These are phyloP conservation scores for Corynascus novoguineensis DNA, from an alignment of 495 filamentous ascomycete genomes.

Conservation along the genomic window DNA sequence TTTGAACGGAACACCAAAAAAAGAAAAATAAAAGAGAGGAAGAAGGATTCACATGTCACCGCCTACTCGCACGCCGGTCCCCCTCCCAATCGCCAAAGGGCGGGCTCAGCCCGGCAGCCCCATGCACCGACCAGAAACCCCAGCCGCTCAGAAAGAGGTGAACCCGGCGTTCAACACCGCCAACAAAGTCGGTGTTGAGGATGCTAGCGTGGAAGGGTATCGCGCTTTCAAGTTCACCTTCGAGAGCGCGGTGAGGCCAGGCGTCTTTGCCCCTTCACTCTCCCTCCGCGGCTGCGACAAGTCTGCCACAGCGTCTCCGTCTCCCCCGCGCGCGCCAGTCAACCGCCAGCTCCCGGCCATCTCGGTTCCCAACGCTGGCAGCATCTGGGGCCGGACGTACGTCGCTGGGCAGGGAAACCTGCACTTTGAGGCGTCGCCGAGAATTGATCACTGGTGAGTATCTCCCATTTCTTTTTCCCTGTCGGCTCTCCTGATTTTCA, in stretches of 20 bases:
- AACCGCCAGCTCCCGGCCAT: neutral
- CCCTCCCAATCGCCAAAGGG: constrained; percentile 12
- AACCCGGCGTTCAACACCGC: neutral
- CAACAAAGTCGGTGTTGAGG: neutral
- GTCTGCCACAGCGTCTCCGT: neutral
- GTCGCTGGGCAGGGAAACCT: neutral
- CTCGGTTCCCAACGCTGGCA: neutral
- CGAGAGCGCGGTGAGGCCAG: neutral
- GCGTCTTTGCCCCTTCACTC: neutral
- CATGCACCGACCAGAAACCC: neutral
- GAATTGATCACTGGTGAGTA: constrained; percentile 6
- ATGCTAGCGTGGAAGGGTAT: too few relatives aligned
- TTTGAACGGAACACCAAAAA: too few relatives aligned
- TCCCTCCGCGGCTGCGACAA: neutral
- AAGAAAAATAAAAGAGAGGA: constrained; percentile 5
- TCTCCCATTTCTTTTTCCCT: neutral
- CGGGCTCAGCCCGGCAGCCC: constrained; percentile 8
- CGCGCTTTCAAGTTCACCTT: constrained; percentile 2
- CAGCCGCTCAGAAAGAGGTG: neutral
- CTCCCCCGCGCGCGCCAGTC: neutral
- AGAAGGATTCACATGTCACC: neutral
- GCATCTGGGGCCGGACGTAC: neutral
- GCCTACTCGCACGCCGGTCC: neutral
- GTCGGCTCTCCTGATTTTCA: neutral
- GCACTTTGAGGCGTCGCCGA: neutral